phyloP scores from a whole-genome alignment of 352 stramenopile species.

The Globisporangium megalacanthum region DNA sequence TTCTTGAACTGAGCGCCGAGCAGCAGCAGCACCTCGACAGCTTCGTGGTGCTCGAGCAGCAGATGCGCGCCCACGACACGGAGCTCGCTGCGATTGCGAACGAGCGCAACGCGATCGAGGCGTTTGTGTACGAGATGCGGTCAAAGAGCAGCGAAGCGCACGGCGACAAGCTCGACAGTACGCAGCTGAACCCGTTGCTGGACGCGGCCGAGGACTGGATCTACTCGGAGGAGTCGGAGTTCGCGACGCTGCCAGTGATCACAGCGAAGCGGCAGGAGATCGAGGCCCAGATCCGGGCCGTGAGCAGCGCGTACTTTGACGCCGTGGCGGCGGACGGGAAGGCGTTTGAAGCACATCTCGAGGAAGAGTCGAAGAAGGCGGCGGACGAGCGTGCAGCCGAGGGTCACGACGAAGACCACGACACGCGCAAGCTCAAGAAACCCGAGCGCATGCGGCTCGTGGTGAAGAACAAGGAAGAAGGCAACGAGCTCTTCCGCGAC shows the following conservation, averaged over 20 bases:
- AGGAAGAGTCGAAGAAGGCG: conserved; percentile 66
- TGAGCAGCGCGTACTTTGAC: conserved; percentile 64
- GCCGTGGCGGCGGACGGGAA: conserved; percentile 58
- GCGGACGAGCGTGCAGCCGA: conserved; percentile 67
- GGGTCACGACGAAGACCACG: conserved; percentile 86
- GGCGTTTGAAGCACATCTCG: conserved; percentile 66
- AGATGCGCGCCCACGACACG: conserved; percentile 71
- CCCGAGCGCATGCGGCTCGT: conserved; percentile 92
- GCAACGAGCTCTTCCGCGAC: conserved; percentile 91
- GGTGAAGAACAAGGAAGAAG: conserved; percentile 94
- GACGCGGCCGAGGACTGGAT: conserved; percentile 89
- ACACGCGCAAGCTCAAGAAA: conserved; percentile 91
- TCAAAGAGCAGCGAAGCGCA: conserved; percentile 67
- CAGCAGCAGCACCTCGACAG: conserved; percentile 21
- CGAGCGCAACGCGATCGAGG: conserved; percentile 88
- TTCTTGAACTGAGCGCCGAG: conserved; percentile 19
- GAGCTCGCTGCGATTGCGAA: conserved; percentile 67
- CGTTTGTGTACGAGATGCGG: conserved; percentile 89
- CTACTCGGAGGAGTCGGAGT: conserved; percentile 84
- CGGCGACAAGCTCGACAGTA: conserved; percentile 62
- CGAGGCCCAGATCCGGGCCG: conserved; percentile 38
- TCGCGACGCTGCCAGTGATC: conserved; percentile 53
- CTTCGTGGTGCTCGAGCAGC: conserved; percentile 48
- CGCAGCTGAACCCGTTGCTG: conserved; percentile 57
- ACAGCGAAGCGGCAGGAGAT: conserved; percentile 50